Evolutionary conservation across 345 rosid genomes (phyloP), one percentile per base, ranked within the genome.

Genomic region (sweet orange (Citrus sinensis)): DNA sequence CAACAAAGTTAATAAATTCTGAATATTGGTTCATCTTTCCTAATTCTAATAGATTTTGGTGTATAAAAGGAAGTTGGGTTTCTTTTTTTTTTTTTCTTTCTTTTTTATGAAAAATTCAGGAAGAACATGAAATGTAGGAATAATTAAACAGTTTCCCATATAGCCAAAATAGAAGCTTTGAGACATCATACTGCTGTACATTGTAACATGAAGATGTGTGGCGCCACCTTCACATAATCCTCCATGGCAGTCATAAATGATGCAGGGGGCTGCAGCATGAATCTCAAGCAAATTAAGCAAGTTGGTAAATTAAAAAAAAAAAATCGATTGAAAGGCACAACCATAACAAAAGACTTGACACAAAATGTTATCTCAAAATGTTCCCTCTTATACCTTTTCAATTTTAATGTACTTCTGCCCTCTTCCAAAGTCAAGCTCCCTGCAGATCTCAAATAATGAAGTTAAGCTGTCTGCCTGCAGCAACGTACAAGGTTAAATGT

Each of bases 231-330:
- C 30, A 81, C 81, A 13, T 87, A 81, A 16, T 83, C 84, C 74
- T 85, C 88, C 90, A 85, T 83, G 30, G 83, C 64, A 58, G 76
- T 8, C 62, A 85, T 6, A 63, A 87, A 83, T 49, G 88, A 78
- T 46, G 73, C 62, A 2, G 86, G 85, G 20, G 80, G 84, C 88
- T 85, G 79, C 81, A 87, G 61, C 66, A 46, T 39, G 39, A 71
- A 71, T 34, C n/a, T 35, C 62, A 64, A 4, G 32, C 62, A 78
- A 58, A 67, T 75, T n/a, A 59, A 22, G 37, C 5, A 76, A 76
- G 74, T 66, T 32, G 55, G 55, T 10, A 42, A 42, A 3, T 29
- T 35, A 37, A 29, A 61, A 30, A 39, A 39, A 39, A 8, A 7
- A 39, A 32, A 24, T 64, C 78, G 29, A 22, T 25, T 60, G 20